Evolutionary conservation across 306 rosid species (phyloP).

Genomic region (Mimosa bimucronata): DNA sequence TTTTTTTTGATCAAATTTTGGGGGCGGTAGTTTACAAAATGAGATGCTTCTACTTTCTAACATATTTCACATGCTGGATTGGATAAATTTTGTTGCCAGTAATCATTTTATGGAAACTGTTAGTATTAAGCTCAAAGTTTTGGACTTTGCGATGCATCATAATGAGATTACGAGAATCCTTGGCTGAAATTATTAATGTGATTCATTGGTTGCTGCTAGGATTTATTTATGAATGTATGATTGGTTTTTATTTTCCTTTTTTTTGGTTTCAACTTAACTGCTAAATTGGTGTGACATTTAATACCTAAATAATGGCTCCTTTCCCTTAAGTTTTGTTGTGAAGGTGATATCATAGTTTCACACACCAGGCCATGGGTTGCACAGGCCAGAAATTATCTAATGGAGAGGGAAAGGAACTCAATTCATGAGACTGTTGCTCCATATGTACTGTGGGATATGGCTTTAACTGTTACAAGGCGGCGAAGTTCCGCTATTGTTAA

Average conservation of each 20-base stretch:
- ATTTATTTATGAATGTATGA: constrained; percentile 14
- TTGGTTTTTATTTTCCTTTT: background rate
- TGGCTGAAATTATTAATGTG: constrained; percentile 5
- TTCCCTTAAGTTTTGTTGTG: too few species aligned
- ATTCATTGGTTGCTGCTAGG: constrained; percentile 15
- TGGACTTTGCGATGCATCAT: constrained; percentile 20
- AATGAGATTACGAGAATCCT: constrained; percentile 14
- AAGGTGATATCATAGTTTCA: background rate
- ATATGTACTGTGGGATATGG: constrained; percentile 1
- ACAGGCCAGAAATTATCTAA: background rate
- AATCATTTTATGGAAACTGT: constrained; percentile 19
- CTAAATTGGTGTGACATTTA: constrained; percentile 9
- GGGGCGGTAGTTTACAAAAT: constrained; percentile 19
- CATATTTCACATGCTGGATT: constrained; percentile 19
- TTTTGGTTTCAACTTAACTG: background rate
- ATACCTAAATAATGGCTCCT: constrained; percentile 3
- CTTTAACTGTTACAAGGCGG: constrained; percentile 27
- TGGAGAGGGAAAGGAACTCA: constrained; percentile 11
- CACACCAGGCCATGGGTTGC: background rate
- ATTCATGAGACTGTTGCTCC: constrained; percentile 20
- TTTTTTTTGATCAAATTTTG: too few species aligned
- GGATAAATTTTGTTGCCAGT: constrained; percentile 9
- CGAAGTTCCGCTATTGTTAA: constrained; percentile 12
- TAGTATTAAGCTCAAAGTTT: constrained; percentile 15
- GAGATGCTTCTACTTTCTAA: background rate